These are phyloP conservation scores for Prunus mume DNA, from an alignment of 306 rosid species.

Conservation along the genomic window DNA sequence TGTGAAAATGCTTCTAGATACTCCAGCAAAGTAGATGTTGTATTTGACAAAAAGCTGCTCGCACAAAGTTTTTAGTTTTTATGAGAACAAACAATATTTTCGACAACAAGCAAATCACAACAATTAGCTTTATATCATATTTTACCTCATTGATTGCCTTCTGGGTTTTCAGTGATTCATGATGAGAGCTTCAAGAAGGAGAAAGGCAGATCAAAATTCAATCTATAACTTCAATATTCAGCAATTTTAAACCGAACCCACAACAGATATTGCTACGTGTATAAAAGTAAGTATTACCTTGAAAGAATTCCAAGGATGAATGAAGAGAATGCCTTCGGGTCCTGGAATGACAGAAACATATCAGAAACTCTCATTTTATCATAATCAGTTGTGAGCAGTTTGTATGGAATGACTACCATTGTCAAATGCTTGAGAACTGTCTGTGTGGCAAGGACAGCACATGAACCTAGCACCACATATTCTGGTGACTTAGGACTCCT, in stretches of 20 bases:
- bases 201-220: constrained; percentile 25
- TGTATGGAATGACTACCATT: constrained; percentile 46
- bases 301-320: constrained; percentile 87
- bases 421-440: constrained; percentile 93
- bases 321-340: constrained; percentile 72
- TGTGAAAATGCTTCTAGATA: constrained; percentile 79
- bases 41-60: constrained; percentile 95
- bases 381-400: constrained; percentile 24
- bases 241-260: constrained; percentile 11
- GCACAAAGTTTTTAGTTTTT: constrained; percentile 15
- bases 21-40: constrained; percentile 98
- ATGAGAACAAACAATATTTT: constrained; percentile 15
- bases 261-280: constrained; percentile 1
- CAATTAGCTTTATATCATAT: constrained; percentile 24
- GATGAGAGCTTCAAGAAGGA: constrained; percentile 81
- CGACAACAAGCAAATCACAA: constrained; percentile 20
- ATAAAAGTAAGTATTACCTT: constrained; percentile 50
- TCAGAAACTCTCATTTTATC: constrained; percentile 22
- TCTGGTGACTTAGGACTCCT: constrained; percentile 65
- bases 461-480: constrained; percentile 86
- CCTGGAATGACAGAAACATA: constrained; percentile 53
- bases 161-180: constrained; percentile 93
- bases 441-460: constrained; percentile 88
- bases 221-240: constrained; percentile 16
- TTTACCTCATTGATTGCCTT: constrained; percentile 95